Conservation (phyloP, 352 stramenopile genomes). For the Phytopythium delawarense region DNA sequence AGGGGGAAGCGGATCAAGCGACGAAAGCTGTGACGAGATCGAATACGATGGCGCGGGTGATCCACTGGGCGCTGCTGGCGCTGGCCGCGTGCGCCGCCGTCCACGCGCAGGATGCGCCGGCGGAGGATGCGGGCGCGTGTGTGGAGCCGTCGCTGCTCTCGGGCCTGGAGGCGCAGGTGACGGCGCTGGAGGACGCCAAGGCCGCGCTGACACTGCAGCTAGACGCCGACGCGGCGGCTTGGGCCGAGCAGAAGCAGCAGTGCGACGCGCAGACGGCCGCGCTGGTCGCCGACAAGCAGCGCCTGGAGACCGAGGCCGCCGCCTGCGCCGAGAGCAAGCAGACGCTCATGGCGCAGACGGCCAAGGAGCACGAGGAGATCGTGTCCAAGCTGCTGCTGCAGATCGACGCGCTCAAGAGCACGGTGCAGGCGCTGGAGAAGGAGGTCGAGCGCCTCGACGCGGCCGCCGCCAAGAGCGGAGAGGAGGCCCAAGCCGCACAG, state of each 20-base stretch:
- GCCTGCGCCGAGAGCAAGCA: conserved; percentile 35
- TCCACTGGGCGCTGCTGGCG: conserved; percentile 32
- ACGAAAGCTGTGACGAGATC: background rate
- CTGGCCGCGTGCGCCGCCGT: conserved; percentile 30
- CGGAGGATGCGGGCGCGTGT: conserved; percentile 10
- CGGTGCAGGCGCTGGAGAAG: conserved; percentile 17
- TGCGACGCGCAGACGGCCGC: conserved; percentile 16
- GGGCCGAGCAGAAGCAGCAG: conserved; percentile 23
- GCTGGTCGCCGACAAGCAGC: conserved; percentile 21
- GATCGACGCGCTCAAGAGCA: conserved; percentile 15
- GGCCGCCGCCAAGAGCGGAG: conserved; percentile 11
- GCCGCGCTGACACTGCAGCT: conserved; percentile 34
- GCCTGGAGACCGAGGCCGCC: conserved; percentile 27
- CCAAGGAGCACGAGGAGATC: conserved; percentile 29
- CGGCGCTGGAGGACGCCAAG: conserved; percentile 34
- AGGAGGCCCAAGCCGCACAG: conserved; percentile 19
- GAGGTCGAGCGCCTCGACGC: conserved; percentile 14
- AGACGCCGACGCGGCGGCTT: conserved; percentile 24
- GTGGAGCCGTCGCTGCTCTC: conserved; percentile 34
- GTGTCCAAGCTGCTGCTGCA: conserved; percentile 23
- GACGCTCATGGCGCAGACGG: conserved; percentile 25
- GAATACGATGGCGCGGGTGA: conserved; percentile 31
- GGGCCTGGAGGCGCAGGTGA: conserved; percentile 43
- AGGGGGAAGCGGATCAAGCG: background rate
- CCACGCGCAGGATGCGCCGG: conserved; percentile 16